Conservation (phyloP, 2,329 filamentous ascomycete genomes). For the Davidsoniella neocaledoniae region DNA sequence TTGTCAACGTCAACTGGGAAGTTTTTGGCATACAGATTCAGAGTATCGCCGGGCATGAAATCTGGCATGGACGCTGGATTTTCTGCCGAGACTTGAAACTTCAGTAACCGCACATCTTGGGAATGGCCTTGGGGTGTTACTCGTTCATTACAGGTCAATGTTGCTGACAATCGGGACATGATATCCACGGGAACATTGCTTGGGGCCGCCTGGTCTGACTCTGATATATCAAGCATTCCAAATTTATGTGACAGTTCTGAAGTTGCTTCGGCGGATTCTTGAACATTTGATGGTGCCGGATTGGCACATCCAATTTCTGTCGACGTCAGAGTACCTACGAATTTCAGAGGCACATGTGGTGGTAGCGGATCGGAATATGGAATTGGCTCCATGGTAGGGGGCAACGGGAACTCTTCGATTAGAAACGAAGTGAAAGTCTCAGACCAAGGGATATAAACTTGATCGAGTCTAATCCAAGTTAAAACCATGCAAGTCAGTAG, state of each 20-base stretch:
- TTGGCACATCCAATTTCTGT: neutral
- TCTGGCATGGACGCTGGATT: constrained; percentile 15
- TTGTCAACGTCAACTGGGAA: constrained; percentile 63
- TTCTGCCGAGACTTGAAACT: constrained; percentile 30
- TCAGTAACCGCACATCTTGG: constrained; percentile 83
- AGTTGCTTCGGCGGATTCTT: constrained; percentile 19
- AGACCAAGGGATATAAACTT: constrained; percentile 65
- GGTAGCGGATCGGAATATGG: constrained; percentile 57
- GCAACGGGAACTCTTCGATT: constrained; percentile 50
- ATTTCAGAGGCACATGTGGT: constrained; percentile 37
- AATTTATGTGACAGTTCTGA: constrained; percentile 6
- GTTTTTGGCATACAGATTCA: constrained; percentile 77
- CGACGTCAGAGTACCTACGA: neutral
- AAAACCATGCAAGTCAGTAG: neutral
- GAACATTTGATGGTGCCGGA: neutral
- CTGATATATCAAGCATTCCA: constrained; percentile 6
- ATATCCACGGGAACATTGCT: constrained; percentile 10
- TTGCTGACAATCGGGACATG: constrained; percentile 21
- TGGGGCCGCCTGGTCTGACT: neutral
- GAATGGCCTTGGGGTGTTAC: constrained; percentile 65
- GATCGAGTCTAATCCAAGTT: constrained; percentile 48
- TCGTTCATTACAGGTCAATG: constrained; percentile 47
- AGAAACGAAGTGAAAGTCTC: constrained; percentile 49
- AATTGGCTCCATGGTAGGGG: constrained; percentile 49
- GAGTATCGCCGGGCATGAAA: constrained; percentile 57